phyloP scores from a whole-genome alignment of 108 stramenopile species.

The Conticribra weissflogii region DNA sequence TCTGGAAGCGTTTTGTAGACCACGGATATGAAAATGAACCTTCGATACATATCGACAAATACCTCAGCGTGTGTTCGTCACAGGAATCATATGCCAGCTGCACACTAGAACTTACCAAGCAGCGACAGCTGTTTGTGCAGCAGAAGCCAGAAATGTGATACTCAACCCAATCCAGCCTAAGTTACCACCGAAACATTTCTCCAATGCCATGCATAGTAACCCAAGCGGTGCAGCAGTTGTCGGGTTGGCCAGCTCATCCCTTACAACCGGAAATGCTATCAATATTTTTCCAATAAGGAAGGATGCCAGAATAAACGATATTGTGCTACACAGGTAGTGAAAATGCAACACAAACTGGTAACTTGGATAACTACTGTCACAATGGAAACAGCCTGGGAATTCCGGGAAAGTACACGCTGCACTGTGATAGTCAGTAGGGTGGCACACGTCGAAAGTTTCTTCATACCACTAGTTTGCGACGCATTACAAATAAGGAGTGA shows the following conservation, averaged over 20 bases:
- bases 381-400: conserved; percentile 87
- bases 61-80: too few species aligned
- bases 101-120: conserved; percentile 45
- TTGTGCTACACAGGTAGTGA: conserved; percentile 43
- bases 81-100: too few species aligned
- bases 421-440: conserved; percentile 83
- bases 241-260: conserved; percentile 48
- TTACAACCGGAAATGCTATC: conserved; percentile 48
- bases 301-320: conserved; percentile 26
- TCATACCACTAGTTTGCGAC: conserved; percentile 55
- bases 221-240: conserved; percentile 48
- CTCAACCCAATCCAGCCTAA: conserved; percentile 33
- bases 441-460: conserved; percentile 65
- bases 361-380: conserved; percentile 51
- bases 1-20: conserved; percentile 53
- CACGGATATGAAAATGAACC: conserved; percentile 77
- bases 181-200: conserved; percentile 41
- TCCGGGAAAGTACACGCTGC: conserved; percentile 72
- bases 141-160: conserved; percentile 21
- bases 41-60: too few species aligned
- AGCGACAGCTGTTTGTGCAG: conserved; percentile 27
- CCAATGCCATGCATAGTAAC: conserved; percentile 48
- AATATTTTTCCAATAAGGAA: conserved; percentile 34
- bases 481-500: too few species aligned
- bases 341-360: conserved; percentile 37